Evolutionary conservation across 1,284 basidiomycete genomes (phyloP).

Genomic region (Hemileia vastatrix): DNA sequence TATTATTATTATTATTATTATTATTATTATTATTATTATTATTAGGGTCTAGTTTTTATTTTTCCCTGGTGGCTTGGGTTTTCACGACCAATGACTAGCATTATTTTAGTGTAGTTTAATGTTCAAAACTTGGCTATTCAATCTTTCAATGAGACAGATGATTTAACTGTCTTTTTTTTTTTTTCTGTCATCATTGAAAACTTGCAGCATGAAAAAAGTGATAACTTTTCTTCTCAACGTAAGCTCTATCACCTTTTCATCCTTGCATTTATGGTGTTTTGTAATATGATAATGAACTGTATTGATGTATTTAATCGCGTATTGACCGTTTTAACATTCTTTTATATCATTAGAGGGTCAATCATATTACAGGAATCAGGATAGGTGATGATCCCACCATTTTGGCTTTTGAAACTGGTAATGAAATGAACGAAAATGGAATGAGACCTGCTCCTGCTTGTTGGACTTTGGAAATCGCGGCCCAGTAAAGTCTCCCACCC

Average conservation of each 20-base stretch:
- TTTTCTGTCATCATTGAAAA: background rate
- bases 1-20: too few species aligned
- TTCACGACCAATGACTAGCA: too few species aligned
- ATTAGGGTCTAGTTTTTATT: too few species aligned
- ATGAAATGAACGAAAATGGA: constrained; percentile 25
- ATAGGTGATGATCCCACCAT: constrained; percentile 41
- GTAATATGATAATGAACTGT: too few species aligned
- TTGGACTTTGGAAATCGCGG: constrained; percentile 33
- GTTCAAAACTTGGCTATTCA: too few species aligned
- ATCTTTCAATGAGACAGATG: too few species aligned
- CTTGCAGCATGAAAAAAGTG: constrained; percentile 15
- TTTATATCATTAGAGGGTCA: constrained; percentile 25
- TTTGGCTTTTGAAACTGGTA: constrained; percentile 36
- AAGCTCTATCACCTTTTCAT: background rate
- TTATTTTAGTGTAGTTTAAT: too few species aligned
- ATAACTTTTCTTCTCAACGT: constrained; percentile 13
- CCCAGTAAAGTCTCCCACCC: constrained; percentile 12
- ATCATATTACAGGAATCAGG: constrained; percentile 36
- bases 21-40: too few species aligned
- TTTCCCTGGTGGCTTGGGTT: too few species aligned
- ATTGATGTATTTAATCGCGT: background rate
- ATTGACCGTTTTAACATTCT: background rate
- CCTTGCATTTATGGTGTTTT: background rate
- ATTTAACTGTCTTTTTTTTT: too few species aligned
- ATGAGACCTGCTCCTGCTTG: constrained; percentile 32